Evolutionary conservation across 495 filamentous ascomycete species (phyloP).

Genomic region (Penicillium antarcticum): DNA sequence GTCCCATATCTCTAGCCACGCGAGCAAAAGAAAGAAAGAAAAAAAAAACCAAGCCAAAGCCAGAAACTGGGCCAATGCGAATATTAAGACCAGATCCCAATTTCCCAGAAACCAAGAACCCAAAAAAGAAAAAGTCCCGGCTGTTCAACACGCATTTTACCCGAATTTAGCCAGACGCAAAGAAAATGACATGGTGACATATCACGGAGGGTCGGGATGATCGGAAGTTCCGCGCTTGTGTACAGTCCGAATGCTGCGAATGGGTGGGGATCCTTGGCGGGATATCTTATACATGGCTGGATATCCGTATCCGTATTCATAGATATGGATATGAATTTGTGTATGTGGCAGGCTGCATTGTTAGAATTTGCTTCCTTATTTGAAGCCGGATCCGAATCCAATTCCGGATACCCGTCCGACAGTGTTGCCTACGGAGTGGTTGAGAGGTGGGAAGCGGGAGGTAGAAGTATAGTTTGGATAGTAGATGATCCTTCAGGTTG

Average conservation of each 20-base stretch:
- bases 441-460: no score
- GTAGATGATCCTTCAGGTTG: no score
- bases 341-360: no score
- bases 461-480: no score
- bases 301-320: neutral
- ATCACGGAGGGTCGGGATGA: slow-evolving; percentile 14
- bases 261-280: neutral
- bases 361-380: neutral
- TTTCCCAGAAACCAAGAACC: neutral
- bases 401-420: neutral
- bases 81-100: no score
- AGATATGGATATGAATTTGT: no score
- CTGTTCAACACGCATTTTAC: neutral
- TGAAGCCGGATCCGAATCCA: neutral
- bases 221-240: slow-evolving; percentile 17
- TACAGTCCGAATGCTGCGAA: no score
- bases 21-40: neutral
- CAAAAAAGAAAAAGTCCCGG: neutral
- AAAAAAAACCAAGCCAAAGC: neutral
- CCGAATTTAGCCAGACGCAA: neutral
- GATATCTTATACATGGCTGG: neutral
- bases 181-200: neutral
- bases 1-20: neutral
- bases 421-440: no score
- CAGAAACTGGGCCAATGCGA: no score